These are phyloP conservation scores for Argentina anserina DNA, from an alignment of 306 rosid genomes.

Conservation along the genomic window DNA sequence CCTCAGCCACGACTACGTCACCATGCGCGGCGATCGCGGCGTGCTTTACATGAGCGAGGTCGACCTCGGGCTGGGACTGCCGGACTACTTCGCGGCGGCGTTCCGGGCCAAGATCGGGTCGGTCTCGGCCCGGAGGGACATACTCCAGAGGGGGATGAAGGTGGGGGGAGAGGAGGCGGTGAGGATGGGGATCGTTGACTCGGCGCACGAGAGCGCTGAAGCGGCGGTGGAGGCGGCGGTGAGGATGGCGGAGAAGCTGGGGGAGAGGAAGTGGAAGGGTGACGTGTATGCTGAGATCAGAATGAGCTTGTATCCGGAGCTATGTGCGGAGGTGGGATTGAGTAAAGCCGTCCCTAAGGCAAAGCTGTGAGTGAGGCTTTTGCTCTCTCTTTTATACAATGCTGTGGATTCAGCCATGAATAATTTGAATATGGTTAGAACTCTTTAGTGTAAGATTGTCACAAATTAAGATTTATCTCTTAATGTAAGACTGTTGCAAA, in stretches of 20 bases:
- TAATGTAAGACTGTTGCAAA: not conserved
- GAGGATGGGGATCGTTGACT: slow-evolving; percentile 56
- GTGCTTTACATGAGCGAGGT: slow-evolving; percentile 79
- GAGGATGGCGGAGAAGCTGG: slow-evolving; percentile 44
- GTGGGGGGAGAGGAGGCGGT: slow-evolving; percentile 46
- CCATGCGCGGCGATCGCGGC: slow-evolving; percentile 55
- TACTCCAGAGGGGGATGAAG: slow-evolving; percentile 47
- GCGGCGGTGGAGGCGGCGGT: slow-evolving; percentile 42
- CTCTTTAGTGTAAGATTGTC: no score
- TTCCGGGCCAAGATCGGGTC: slow-evolving; percentile 44
- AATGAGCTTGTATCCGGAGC: slow-evolving; percentile 57
- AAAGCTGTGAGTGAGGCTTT: slow-evolving; percentile 43
- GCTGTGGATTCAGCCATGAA: not conserved
- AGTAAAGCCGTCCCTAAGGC: slow-evolving; percentile 15
- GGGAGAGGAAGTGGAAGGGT: slow-evolving; percentile 46
- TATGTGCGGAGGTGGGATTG: slow-evolving; percentile 40
- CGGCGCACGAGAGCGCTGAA: slow-evolving; percentile 53
- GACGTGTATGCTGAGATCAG: slow-evolving; percentile 60
- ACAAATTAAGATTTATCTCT: no score
- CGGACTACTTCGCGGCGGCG: slow-evolving; percentile 50
- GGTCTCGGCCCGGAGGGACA: slow-evolving; percentile 37
- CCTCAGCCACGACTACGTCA: slow-evolving; percentile 55
- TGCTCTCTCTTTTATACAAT: no score
- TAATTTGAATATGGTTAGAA: not conserved
- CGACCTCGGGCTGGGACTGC: slow-evolving; percentile 46